Base-by-base conservation (phyloP, 2,329 filamentous ascomycete species). In the Orbilia brochopaga region DNA sequence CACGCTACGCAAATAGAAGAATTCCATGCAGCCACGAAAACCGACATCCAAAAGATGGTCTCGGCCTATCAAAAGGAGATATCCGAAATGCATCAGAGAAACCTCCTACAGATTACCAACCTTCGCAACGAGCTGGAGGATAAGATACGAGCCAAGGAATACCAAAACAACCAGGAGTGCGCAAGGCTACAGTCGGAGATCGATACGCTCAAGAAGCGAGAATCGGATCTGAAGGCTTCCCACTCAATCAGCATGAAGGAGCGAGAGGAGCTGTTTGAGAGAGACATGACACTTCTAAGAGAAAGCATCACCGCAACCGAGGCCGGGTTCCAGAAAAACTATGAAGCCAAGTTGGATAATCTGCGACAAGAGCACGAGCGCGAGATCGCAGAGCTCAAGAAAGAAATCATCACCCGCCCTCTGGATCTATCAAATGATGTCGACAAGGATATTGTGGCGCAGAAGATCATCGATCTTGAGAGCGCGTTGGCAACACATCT, bases 11-110 rank as follows among this genome's bases (percentile, higher is more conserved):
- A 72, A 19, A 61, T 72, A 42, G 67, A 72, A 48, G 67, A 72
- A 21, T 72, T 72, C 67, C 67, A 72, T 50, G 67, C 67, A 51
- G 60, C 67, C 59, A 72, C 67, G n/a, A 72, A 72, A 51, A 65
- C 60, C 10, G 67, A 72, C 50, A 72, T 72, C 27, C 50, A 64
- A 19, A 72, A 64, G 42, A 72, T 72, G 67, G 60, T 72, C 23
- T 60, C 60, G 8, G 51, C 67, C 17, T 72, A 72, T 44, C 67
- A 72, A 35, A 72, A 57, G 42, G 67, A 72, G 50, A 60, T 72
- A 17, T 72, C 67, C 1, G 60, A 72, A 44, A 72, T 72, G 67
- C 67, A 72, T 42, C 67, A 72, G 60, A 60, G 60, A 35, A 72
- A 72, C 27, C 60, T 72, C 27, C 59, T 72, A 24, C 67, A 72